Evolutionary conservation across 139 green algal species (phyloP), one percentile per base, ranked within the genome.

Genomic region (Chlamydomonas asymmetrica): DNA sequence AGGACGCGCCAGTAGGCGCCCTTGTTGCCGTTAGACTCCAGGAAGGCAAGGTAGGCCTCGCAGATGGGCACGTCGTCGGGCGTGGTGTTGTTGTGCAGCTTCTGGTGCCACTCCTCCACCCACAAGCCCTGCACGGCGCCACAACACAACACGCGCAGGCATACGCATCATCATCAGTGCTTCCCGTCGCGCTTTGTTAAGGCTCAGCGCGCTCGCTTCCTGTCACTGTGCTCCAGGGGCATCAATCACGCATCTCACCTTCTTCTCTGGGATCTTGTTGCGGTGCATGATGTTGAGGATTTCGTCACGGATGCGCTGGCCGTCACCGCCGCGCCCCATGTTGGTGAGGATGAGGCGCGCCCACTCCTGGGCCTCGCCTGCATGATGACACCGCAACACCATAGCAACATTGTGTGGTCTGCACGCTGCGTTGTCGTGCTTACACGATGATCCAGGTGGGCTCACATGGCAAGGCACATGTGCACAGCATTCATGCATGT

Each of bases 1-100:
- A 99, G 90, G 54, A 95, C 89, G 25, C 88, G 65, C 94, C 93
- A 98, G 88, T 98, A 99, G 9, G 84, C 81, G n/a, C 74, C 85
- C 1, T 87, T 84, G 89, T 98, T 90, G n/a, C 96, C 92, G 62
- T 90, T 79, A 56, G 63, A 65, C 65, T 92, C 80, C 73, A 98
- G 84, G 85, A 97, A 97, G 9, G 88, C 89, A 4, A 99, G 81
- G 89, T 97, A 98, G 34, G 97, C 96, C 78, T 97, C 89, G 81
- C 96, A 99, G 87, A 99, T 99, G 73, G 88, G 87, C 22, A 99
- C 88, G 72, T 99, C 96, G 71, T 99, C 96, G 31, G 96, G 96
- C 0, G 92, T 98, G 39, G 96, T 99, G 90, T 99, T 99, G 89
- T 98, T 99, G 89, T 99, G 96, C 80, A 98, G 90, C 91, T 98